phyloP scores from a whole-genome alignment of 441 rosid genomes.

The Adansonia rubrostipa region DNA sequence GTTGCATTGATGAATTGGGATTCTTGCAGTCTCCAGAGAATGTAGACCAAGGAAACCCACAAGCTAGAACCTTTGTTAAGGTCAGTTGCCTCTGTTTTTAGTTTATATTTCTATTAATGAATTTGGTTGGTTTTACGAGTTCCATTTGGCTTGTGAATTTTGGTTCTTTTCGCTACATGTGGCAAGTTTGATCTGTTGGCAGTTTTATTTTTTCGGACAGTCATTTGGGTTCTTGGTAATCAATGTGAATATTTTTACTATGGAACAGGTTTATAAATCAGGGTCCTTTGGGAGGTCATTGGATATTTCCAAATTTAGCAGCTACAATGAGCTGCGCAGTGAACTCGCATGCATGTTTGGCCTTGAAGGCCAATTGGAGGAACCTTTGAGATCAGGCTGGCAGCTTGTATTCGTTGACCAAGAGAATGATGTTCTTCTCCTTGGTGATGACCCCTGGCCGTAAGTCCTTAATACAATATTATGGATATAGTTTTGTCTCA shows the following conservation, averaged over 20 bases:
- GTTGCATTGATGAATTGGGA: conserved; percentile 80
- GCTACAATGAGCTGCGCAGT: conserved; percentile 90
- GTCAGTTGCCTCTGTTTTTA: conserved; percentile 34
- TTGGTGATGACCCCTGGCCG: conserved; percentile 99
- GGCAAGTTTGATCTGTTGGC: too few species aligned
- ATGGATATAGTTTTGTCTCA: conserved; percentile 8
- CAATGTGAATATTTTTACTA: conserved; percentile 1
- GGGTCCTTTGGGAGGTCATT: conserved; percentile 92
- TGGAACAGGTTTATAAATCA: conserved; percentile 76
- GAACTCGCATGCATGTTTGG: conserved; percentile 95
- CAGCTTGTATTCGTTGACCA: conserved; percentile 99
- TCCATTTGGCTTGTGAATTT: too few species aligned
- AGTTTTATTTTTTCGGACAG: too few species aligned
- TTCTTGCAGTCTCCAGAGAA: conserved; percentile 83
- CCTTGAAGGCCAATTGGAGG: conserved; percentile 93
- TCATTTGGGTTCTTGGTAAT: too few species aligned
- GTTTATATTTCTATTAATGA: conserved; percentile 9
- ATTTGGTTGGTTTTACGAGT: background rate
- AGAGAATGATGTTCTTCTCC: conserved; percentile 99
- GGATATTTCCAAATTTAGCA: conserved; percentile 88
- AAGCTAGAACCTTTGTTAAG: conserved; percentile 86
- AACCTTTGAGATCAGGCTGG: conserved; percentile 99
- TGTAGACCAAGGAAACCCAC: conserved; percentile 67
- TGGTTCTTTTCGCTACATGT: too few species aligned
- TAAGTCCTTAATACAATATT: conserved; percentile 43